Evolutionary conservation across 768 basidiomycete genomes (phyloP), one percentile per base, ranked within the genome.

Genomic region (Grammothele lineata): DNA sequence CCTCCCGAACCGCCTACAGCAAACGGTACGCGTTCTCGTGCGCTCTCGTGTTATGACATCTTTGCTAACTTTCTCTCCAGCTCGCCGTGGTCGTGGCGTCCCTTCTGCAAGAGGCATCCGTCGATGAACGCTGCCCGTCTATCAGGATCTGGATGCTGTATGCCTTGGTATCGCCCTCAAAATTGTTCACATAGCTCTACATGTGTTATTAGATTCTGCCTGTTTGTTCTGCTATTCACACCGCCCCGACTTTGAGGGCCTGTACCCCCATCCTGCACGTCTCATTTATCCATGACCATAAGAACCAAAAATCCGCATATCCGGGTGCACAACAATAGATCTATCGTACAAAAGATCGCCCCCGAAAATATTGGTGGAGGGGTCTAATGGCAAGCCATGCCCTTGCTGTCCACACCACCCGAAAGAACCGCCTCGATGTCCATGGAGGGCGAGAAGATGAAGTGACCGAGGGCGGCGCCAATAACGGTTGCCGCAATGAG

Each of bases 51-150:
- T 39, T 19, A 27, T 5, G 15, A 6, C 36, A 37, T 50, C 26
- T 33, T 33, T 30, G 33, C 48, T 48, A 14, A 37, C 46, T 48
- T 26, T 53, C 52, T 45, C 57, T 48, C 25, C 57, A 92, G 89
- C 89, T 63, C 89, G 89, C 57, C 89, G 89, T 62, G 90, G 90
- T 61, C 87, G 89, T 58, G 89, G 89, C 52, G 83, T 87, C 21
- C 80, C 84, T 52, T 73, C 84, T 22, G 73, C 78, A 45, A 76
- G 89, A 54, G 89, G 88, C 45, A 92, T 92, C 64, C 78, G 89
- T 66, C 80, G 90, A 67, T 92, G 72, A 82, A 38, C 39, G 43
- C n/a, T 43, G 45, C 21, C 11, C 21, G 17, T 12, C 15, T 46
- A 43, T 49, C 48, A 37, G 40, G 55, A 40, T 37, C 39, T 46